Conservation (phyloP, 2,329 filamentous ascomycete species). For the Mollisiaceae sp. region DNA sequence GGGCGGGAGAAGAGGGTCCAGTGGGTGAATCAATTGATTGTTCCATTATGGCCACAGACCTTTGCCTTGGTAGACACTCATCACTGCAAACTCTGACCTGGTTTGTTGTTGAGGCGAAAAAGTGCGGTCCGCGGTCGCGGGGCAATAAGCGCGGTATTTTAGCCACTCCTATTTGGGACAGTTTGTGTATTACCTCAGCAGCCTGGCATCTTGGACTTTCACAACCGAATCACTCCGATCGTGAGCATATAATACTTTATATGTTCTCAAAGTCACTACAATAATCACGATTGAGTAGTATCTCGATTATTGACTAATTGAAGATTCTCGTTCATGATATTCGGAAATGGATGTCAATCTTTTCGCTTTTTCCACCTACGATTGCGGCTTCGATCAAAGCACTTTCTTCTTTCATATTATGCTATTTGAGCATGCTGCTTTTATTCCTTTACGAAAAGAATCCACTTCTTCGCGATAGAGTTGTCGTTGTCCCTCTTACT, state of each 20-base stretch:
- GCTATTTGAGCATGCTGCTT: neutral
- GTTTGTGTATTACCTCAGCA: neutral
- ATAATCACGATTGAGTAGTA: neutral
- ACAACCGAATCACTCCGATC: neutral
- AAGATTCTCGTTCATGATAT: neutral
- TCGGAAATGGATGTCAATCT: neutral
- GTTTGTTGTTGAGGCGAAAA: neutral
- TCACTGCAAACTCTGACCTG: neutral
- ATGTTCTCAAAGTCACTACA: neutral
- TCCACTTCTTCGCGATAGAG: neutral
- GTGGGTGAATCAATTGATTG: neutral
- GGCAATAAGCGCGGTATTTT: neutral
- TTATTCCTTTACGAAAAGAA: neutral
- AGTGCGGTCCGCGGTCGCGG: neutral
- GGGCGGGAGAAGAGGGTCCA: constrained; percentile 3
- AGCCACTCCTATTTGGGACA: neutral
- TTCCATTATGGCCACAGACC: neutral
- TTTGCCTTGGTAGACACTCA: neutral
- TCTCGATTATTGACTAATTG: neutral
- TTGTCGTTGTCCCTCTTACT: neutral
- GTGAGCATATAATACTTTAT: neutral
- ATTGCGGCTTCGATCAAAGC: neutral
- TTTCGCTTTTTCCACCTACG: neutral
- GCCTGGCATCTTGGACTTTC: neutral
- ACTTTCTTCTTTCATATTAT: neutral